phyloP scores from a whole-genome alignment of 1,284 basidiomycete species.

The Cutaneotrichosporon spelunceum region DNA sequence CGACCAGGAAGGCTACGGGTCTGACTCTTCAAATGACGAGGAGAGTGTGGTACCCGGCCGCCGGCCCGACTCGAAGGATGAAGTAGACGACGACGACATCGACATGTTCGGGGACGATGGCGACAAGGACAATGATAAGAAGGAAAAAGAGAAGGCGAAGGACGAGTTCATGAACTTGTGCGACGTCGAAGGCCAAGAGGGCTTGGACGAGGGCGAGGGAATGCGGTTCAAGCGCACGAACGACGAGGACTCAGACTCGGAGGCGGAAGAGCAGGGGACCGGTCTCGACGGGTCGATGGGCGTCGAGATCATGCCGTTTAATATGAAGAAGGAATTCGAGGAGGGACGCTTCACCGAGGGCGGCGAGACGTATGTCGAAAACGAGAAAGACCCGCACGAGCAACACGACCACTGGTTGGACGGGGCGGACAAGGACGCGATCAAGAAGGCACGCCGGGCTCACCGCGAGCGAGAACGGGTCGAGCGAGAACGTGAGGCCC shows the following conservation, averaged over 20 bases:
- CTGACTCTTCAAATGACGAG: constrained; percentile 79
- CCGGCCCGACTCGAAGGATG: constrained; percentile 51
- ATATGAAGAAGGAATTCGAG: constrained; percentile 98
- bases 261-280: constrained; percentile 22
- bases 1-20: constrained; percentile 81
- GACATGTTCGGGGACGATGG: constrained; percentile 70
- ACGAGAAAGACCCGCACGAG: constrained; percentile 78
- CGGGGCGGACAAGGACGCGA: constrained; percentile 77
- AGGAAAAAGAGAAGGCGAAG: constrained; percentile 48
- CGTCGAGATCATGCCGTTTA: constrained; percentile 88
- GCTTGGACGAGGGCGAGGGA: constrained; percentile 60
- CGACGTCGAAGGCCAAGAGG: constrained; percentile 94
- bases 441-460: constrained; percentile 76
- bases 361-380: constrained; percentile 73
- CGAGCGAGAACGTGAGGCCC: constrained; percentile 66
- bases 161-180: constrained; percentile 77
- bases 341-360: constrained; percentile 95
- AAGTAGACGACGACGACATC: constrained; percentile 59
- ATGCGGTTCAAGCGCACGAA: constrained; percentile 57
- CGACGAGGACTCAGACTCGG: constrained; percentile 53
- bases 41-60: constrained; percentile 80
- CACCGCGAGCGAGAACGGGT: constrained; percentile 63
- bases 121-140: constrained; percentile 9
- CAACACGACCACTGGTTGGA: constrained; percentile 95
- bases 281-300: constrained; percentile 69